A percentile compares a stretch with the other conserved stretches of the same genome.
These are phyloP conservation scores for Pseudomicrostroma phylloplanum DNA, from an alignment of 1,284 basidiomycete genomes.

Conservation along the genomic window DNA sequence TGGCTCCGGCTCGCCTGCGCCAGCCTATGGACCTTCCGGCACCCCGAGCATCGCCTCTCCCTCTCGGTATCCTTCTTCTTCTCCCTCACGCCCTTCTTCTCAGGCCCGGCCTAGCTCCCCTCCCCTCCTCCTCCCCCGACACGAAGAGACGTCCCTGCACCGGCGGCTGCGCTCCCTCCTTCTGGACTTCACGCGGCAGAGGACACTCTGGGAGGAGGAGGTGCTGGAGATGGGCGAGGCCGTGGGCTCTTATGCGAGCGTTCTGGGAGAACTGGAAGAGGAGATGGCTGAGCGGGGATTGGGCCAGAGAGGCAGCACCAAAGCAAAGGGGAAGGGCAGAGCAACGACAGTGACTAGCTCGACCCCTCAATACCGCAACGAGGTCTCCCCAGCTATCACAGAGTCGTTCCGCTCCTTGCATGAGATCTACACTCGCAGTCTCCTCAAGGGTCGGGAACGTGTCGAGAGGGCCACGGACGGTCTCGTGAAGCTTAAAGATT, in stretches of 20 bases:
- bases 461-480: background rate
- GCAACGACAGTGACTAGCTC: background rate
- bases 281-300: background rate
- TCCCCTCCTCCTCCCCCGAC: conserved; percentile 21
- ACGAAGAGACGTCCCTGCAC: conserved; percentile 37
- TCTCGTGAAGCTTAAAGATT: background rate
- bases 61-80: no score
- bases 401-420: no score
- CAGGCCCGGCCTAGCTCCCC: no score
- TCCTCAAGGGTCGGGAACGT: background rate
- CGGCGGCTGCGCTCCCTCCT: conserved; percentile 30
- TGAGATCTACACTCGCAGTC: no score
- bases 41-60: no score
- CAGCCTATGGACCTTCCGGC: no score
- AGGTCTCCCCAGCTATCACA: background rate
- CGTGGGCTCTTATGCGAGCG: background rate
- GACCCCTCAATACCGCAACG: background rate
- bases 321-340: background rate
- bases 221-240: background rate
- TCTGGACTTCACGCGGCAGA: conserved; percentile 17
- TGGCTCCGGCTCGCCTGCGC: no score
- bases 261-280: background rate
- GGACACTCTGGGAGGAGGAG: conserved; percentile 1
- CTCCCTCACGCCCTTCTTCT: no score
- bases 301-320: background rate